Conservation (phyloP, 225 moss, liverwort and hornwort genomes). For the Polytrichum formosum region DNA sequence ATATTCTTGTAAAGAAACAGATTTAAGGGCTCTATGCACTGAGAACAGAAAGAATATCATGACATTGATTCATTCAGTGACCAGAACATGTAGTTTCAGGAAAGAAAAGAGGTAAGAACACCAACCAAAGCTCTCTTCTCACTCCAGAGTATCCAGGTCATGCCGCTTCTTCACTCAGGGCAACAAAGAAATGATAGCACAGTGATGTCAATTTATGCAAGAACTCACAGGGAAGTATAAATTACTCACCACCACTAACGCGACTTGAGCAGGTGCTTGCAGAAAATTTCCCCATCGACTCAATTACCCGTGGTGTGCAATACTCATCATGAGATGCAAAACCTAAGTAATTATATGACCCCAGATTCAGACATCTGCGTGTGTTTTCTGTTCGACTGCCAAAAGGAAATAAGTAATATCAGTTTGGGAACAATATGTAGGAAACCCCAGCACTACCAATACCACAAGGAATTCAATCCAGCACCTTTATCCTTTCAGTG, state of each 20-base stretch:
- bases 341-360: constrained; percentile 96
- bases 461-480: too few relatives aligned
- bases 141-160: too few relatives aligned
- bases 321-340: constrained; percentile 93
- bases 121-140: too few relatives aligned
- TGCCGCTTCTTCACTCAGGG: too few relatives aligned
- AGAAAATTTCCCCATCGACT: constrained; percentile 60
- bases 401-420: background rate
- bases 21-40: background rate
- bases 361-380: constrained; percentile 76
- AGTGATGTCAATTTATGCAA: too few relatives aligned
- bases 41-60: too few relatives aligned
- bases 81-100: too few relatives aligned
- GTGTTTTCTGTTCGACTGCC: constrained; percentile 68
- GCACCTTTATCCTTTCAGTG: too few relatives aligned
- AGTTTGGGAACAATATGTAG: background rate
- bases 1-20: background rate
- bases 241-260: constrained; percentile 62
- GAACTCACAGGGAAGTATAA: too few relatives aligned
- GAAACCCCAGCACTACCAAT: background rate
- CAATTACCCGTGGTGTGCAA: constrained; percentile 80
- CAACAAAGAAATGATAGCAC: too few relatives aligned
- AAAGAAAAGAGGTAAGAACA: too few relatives aligned
- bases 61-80: too few relatives aligned
- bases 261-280: constrained; percentile 84